Percentiles rank a stretch among this genome's conserved stretches.
These are phyloP conservation scores for Penicillium aurantiogriseum DNA, from an alignment of 2,329 filamentous ascomycete species.

Conservation along the genomic window DNA sequence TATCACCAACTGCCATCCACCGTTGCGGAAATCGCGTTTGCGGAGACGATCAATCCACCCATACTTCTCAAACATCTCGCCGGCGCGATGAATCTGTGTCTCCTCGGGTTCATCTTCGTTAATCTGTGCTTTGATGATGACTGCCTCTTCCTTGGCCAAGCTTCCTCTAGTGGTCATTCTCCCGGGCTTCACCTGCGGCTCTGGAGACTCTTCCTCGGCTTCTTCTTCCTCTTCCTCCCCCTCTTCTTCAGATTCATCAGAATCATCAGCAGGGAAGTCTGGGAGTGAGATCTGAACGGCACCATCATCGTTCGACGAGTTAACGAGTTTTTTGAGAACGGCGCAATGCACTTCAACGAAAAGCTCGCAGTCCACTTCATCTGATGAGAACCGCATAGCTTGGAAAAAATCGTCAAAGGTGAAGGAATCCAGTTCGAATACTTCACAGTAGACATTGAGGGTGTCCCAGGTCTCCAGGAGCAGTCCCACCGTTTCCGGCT, in stretches of 20 bases:
- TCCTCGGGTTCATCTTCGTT: slow-evolving; percentile 49
- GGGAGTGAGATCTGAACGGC: slow-evolving; percentile 77
- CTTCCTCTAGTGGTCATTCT: slow-evolving; percentile 81
- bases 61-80: slow-evolving; percentile 70
- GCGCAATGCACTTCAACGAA: slow-evolving; percentile 91
- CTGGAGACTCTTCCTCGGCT: slow-evolving; percentile 42
- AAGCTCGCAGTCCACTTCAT: slow-evolving; percentile 74
- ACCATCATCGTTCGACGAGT: slow-evolving; percentile 68
- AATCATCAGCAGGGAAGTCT: slow-evolving; percentile 68
- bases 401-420: slow-evolving; percentile 96
- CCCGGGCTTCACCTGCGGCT: slow-evolving; percentile 68
- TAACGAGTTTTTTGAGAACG: slow-evolving; percentile 81
- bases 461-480: slow-evolving; percentile 94
- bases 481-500: slow-evolving; percentile 80
- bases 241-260: slow-evolving; percentile 63
- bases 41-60: slow-evolving; percentile 84
- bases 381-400: slow-evolving; percentile 73
- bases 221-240: slow-evolving; percentile 49
- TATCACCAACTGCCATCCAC: slow-evolving; percentile 88
- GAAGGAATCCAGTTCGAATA: slow-evolving; percentile 92
- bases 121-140: slow-evolving; percentile 62
- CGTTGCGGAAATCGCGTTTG: slow-evolving; percentile 79
- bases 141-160: slow-evolving; percentile 75
- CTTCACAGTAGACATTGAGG: slow-evolving; percentile 94
- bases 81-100: slow-evolving; percentile 53